A percentile compares a stretch with the other conserved stretches of the same genome.
phyloP scores from a whole-genome alignment of 2,329 filamentous ascomycete species.

The Epichloe hybrida region DNA sequence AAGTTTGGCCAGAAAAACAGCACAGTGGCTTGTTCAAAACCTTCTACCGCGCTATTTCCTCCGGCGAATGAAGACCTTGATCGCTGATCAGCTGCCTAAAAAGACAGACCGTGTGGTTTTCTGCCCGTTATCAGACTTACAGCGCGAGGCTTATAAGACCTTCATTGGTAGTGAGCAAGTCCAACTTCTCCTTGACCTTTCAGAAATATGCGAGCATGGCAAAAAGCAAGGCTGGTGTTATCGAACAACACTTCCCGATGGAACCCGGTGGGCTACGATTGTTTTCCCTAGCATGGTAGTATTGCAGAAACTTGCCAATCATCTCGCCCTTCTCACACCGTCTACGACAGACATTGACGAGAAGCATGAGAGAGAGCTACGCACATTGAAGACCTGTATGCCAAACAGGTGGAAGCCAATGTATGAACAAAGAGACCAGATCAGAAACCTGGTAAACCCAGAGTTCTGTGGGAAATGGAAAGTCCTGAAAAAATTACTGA shows the following conservation, averaged over 20 bases:
- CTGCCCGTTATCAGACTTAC: constrained; percentile 73
- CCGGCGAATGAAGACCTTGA: constrained; percentile 82
- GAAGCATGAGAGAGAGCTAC: constrained; percentile 66
- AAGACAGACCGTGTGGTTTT: constrained; percentile 94
- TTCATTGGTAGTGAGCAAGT: constrained; percentile 60
- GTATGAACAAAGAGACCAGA: constrained; percentile 61
- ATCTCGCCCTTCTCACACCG: constrained; percentile 79
- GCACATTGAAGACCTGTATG: constrained; percentile 58
- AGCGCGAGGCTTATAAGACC: constrained; percentile 70
- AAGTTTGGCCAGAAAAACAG: constrained; percentile 66
- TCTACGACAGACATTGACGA: constrained; percentile 46
- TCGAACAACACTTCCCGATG: constrained; percentile 41
- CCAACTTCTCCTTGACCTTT: constrained; percentile 51
- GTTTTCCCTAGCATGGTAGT: constrained; percentile 78
- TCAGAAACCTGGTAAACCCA: constrained; percentile 69
- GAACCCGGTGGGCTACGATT: constrained; percentile 55
- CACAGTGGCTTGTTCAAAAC: constrained; percentile 72
- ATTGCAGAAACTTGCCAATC: constrained; percentile 81
- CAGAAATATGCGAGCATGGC: constrained; percentile 53
- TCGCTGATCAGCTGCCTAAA: constrained; percentile 83
- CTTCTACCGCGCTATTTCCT: constrained; percentile 83
- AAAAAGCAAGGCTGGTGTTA: constrained; percentile 72
- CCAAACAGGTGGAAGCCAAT: constrained; percentile 64
- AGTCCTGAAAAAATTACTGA: constrained; percentile 70
- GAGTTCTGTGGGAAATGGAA: constrained; percentile 98